Conservation (phyloP, 2,329 filamentous ascomycete species). For the Aspergillus spinulosporus region DNA sequence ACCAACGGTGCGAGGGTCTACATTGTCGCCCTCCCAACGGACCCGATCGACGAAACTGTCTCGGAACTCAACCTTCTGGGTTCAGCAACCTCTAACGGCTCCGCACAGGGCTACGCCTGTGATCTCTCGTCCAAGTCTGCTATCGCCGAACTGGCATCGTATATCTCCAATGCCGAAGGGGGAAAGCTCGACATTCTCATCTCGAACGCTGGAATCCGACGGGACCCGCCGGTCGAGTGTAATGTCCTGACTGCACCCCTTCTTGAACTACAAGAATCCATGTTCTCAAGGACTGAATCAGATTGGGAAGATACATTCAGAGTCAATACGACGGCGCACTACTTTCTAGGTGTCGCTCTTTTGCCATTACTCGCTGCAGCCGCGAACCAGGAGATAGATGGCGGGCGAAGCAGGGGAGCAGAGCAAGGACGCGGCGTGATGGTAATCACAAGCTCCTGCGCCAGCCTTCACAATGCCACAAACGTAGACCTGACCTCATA, state of each 20-base stretch:
- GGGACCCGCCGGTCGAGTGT: conserved; percentile 48
- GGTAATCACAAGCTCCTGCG: conserved; percentile 54
- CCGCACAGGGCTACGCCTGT: neutral
- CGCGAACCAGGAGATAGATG: conserved; percentile 28
- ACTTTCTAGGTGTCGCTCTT: conserved; percentile 51
- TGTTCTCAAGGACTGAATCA: conserved; percentile 47
- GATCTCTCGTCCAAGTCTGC: conserved; percentile 37
- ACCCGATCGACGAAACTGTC: conserved; percentile 44
- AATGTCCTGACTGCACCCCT: conserved; percentile 47
- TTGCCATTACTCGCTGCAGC: conserved; percentile 48
- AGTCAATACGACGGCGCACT: conserved; percentile 53
- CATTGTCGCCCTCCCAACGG: conserved; percentile 43
- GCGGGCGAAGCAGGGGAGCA: conserved; percentile 30
- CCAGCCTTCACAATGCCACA: conserved; percentile 55
- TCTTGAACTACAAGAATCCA: conserved; percentile 46
- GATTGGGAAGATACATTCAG: conserved; percentile 52
- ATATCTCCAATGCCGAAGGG: conserved; percentile 38
- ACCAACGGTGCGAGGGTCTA: conserved; percentile 52
- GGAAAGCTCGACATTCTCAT: conserved; percentile 49
- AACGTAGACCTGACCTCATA: conserved; percentile 57
- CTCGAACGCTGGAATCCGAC: conserved; percentile 53
- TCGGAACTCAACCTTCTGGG: conserved; percentile 40
- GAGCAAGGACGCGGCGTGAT: conserved; percentile 49
- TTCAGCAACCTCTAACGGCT: conserved; percentile 32
- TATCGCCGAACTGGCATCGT: conserved; percentile 37